A percentile compares a stretch with the other conserved stretches of the same genome.
These are phyloP conservation scores for Fusarium hostae DNA, from an alignment of 2,329 filamentous ascomycete genomes.

Conservation along the genomic window DNA sequence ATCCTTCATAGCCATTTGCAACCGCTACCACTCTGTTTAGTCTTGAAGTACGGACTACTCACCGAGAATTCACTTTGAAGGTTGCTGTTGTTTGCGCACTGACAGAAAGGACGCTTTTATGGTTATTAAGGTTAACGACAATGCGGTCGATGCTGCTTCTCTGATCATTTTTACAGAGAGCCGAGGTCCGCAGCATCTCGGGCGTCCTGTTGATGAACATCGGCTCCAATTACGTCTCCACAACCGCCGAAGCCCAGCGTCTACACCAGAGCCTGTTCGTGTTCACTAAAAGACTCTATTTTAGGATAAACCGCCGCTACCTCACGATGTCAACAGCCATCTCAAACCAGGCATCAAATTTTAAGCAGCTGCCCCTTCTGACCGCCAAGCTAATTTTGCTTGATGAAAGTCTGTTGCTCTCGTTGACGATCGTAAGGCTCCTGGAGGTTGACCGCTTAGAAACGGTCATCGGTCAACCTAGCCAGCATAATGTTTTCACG, in stretches of 20 bases:
- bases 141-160: background rate
- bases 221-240: conserved; percentile 1
- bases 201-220: conserved; percentile 3
- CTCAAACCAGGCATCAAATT: conserved; percentile 7
- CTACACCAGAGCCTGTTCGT: background rate
- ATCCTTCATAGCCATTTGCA: background rate
- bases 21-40: background rate
- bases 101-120: background rate
- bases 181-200: conserved; percentile 20
- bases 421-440: background rate
- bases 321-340: background rate
- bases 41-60: background rate
- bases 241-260: background rate
- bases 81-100: background rate
- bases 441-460: background rate
- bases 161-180: background rate
- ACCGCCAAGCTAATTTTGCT: background rate
- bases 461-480: background rate
- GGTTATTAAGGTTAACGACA: background rate
- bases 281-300: conserved; percentile 26
- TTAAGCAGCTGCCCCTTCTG: background rate
- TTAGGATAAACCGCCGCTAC: conserved; percentile 30
- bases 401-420: background rate
- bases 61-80: background rate
- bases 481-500: background rate